phyloP scores from a whole-genome alignment of 768 basidiomycete genomes.

The Lepiota brunneoincarnata region DNA sequence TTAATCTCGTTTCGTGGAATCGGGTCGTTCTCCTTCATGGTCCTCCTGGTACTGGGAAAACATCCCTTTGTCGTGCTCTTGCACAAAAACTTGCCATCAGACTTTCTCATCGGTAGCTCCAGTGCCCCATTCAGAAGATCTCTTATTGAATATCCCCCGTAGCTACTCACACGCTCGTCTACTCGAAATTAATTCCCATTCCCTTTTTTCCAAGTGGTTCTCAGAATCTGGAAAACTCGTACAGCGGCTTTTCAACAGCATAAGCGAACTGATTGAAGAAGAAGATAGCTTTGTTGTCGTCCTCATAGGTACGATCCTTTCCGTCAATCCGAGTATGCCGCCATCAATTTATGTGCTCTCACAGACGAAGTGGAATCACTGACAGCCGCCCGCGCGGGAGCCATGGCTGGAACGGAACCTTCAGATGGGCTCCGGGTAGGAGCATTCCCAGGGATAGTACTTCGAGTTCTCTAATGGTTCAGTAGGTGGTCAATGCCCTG shows the following conservation, averaged over 20 bases:
- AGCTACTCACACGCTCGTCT: slow-evolving; percentile 87
- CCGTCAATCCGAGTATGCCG: slow-evolving; percentile 1
- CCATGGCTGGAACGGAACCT: slow-evolving; percentile 94
- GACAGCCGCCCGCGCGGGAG: slow-evolving; percentile 91
- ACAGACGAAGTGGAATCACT: slow-evolving; percentile 95
- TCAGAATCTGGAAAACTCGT: slow-evolving; percentile 99
- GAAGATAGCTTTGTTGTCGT: slow-evolving; percentile 91
- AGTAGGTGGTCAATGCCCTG: slow-evolving; percentile 93
- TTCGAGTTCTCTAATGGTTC: slow-evolving; percentile 17
- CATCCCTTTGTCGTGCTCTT: slow-evolving; percentile 88
- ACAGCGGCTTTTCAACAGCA: slow-evolving; percentile 84
- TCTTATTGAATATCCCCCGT: not conserved
- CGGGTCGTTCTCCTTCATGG: slow-evolving; percentile 93
- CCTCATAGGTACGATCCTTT: slow-evolving; percentile 67
- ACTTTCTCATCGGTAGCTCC: slow-evolving; percentile 68
- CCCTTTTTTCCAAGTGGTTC: slow-evolving; percentile 98
- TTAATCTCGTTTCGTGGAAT: slow-evolving; percentile 94
- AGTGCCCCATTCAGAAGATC: not conserved
- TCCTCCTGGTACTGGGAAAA: slow-evolving; percentile 97
- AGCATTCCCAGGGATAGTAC: not conserved
- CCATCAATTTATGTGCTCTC: not conserved
- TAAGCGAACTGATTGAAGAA: slow-evolving; percentile 90
- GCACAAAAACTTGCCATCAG: slow-evolving; percentile 95
- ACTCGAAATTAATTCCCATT: slow-evolving; percentile 97
- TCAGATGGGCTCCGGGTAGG: slow-evolving; percentile 85